Base-by-base conservation (phyloP, 768 basidiomycete genomes). In the Lentinula detonsa region DNA sequence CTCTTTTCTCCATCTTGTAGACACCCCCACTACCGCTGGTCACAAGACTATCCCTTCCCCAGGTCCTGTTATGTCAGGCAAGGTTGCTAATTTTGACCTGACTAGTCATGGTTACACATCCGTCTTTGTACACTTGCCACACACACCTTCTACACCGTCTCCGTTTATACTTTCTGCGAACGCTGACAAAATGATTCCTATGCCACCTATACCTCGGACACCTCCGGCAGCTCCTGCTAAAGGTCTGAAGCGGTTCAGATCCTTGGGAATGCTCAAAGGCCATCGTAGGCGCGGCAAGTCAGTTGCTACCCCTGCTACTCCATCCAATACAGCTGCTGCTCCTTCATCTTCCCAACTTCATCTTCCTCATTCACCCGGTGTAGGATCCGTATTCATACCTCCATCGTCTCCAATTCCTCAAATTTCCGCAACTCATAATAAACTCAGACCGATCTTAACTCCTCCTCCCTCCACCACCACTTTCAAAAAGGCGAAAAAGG, bases 91-190 rank as follows among this genome's bases (percentile, higher is more conserved):
- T 64, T 67, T 72, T 0, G 75, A 79, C 65, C 69, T 80, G 34
- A 74, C 72, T 15, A 57, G 73, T 4, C 65, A 75, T 3, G 76
- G 77, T 5, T 80, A 82, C 62, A 73, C 77, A 0, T 79, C 75
- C 16, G 72, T 78, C 13, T 75, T 81, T 62, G 71, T 81, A 15
- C 75, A 72, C 46, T 61, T 79, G 54, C 74, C 77, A 4, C 69
- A 67, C 16, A 72, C 76, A 7, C 72, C 75, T 31, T 21, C 63
- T 45, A 51, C 42, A 4, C 45, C 63, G 28, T 55, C 61, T 59
- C 21, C 63, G 49, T 28, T 50, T 21, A 10, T 58, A 15, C 31
- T 51, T 23, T n/a, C 43, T 18, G 21, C 15, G 43, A 23, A 59
- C 48, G 40, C 33, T 37, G 45, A 45, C 15, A 35, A 57, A 11